Base-by-base conservation (phyloP, 208 protist genomes). In the Vickermania spadyakhi region DNA sequence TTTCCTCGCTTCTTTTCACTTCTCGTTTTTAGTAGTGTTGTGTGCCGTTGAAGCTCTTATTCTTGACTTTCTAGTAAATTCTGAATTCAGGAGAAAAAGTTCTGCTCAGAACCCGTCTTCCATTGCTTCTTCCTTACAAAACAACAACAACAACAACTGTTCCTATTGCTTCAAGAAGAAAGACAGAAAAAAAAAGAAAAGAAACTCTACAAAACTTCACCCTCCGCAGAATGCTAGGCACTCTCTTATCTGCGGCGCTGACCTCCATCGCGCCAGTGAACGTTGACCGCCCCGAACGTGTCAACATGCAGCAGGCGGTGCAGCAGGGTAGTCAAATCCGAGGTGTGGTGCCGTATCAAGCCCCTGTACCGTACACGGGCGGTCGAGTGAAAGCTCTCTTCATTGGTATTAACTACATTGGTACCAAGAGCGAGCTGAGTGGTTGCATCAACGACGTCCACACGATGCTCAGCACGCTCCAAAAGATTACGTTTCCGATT, bases 331-430 rank as follows among this genome's bases (percentile, higher is more conserved):
- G 68, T 27, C 66, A 45, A 3, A 77, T 88, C 51, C 74, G 79
- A 1, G 70, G 75, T 25, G 61, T 89, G 1, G 73, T 91, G 28
- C 88, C 88, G 5, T 95, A 95, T 61, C 65, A 59, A 18, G 81
- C 80, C 0, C 78, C 84, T 0, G 62, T 71, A 21, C 81, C 76
- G n/a, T 92, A 95, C 70, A 89, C 66, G 0, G 81, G 81, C 27
- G 89, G 89, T 14, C 85, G 85, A 13, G 90, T 94, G 14, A 86
- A 89, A 28, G 87, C 86, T 4, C 75, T 96, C 11, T 84, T 96
- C 54, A 94, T 96, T 57, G 91, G 91, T 28, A 94, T 94, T 59
- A 96, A 96, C 70, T 96, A 96, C 76, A 83, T 61, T 23, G 91
- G 87, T 23, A 83, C 67, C 14, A 3, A 58, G 30, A 73, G 68